Percentiles rank a stretch among this genome's conserved stretches.
These are phyloP conservation scores for Nakaseomyces sp. DNA, from an alignment of 1,139 yeast species.

Conservation along the genomic window DNA sequence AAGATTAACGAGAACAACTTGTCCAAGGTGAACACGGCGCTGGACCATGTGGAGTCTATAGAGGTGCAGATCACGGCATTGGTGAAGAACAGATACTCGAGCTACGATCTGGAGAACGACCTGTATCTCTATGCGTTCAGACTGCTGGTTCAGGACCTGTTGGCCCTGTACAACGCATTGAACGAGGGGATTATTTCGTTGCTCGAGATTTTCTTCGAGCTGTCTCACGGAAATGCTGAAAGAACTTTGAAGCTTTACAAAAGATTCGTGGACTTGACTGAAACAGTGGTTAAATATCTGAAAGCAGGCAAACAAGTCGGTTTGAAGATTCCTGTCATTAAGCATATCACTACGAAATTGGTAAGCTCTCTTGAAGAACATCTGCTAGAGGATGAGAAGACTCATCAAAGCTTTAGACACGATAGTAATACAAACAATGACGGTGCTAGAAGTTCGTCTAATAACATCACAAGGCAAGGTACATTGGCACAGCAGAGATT, in stretches of 20 bases:
- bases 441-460: conserved; percentile 6
- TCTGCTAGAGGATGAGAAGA: conserved; percentile 20
- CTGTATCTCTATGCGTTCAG: conserved; percentile 79
- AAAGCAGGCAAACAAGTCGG: conserved; percentile 88
- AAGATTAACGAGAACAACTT: conserved; percentile 5
- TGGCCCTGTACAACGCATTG: conserved; percentile 75
- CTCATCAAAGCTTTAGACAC: conserved; percentile 11
- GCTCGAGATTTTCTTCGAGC: conserved; percentile 88
- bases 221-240: conserved; percentile 78
- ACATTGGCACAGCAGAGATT: conserved; percentile 22
- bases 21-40: conserved; percentile 12
- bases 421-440: conserved; percentile 12
- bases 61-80: conserved; percentile 72
- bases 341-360: conserved; percentile 93
- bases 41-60: conserved; percentile 73
- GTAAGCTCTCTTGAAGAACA: conserved; percentile 83
- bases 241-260: conserved; percentile 78
- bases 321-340: conserved; percentile 86
- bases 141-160: conserved; percentile 75
- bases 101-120: conserved; percentile 64
- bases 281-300: conserved; percentile 76
- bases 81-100: conserved; percentile 66
- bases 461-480: conserved; percentile 10
- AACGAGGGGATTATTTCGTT: conserved; percentile 93
- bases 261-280: conserved; percentile 76